Conservation (phyloP, 2,329 filamentous ascomycete species). For the Aspergillus transmontanensis region DNA sequence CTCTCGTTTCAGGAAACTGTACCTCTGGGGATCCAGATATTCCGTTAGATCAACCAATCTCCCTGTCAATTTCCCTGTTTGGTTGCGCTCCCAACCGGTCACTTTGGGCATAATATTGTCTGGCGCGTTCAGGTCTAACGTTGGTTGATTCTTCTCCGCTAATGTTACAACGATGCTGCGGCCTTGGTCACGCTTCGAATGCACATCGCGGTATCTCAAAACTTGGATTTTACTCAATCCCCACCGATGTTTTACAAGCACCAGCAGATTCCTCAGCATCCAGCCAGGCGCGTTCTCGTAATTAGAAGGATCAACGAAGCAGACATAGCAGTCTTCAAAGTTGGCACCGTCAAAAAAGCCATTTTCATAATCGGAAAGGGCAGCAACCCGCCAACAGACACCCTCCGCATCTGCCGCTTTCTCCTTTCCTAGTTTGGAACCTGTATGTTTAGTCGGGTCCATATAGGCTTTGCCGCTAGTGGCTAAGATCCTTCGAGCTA, state of each 20-base stretch:
- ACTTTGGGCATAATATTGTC: conserved; percentile 71
- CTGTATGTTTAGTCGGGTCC: background rate
- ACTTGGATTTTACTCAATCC: conserved; percentile 76
- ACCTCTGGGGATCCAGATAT: conserved; percentile 85
- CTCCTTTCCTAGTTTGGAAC: background rate
- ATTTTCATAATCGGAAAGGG: conserved; percentile 75
- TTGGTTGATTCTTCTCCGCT: conserved; percentile 34
- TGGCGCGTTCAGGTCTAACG: conserved; percentile 30
- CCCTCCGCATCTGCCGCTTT: background rate
- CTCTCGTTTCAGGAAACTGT: conserved; percentile 6
- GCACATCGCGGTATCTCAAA: conserved; percentile 85
- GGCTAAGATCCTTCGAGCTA: conserved; percentile 73
- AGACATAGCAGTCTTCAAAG: conserved; percentile 76
- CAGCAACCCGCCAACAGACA: conserved; percentile 69
- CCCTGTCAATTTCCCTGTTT: conserved; percentile 73
- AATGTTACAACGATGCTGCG: conserved; percentile 78
- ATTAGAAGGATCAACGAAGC: conserved; percentile 90
- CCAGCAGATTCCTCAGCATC: conserved; percentile 86
- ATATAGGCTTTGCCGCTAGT: background rate
- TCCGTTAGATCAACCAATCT: conserved; percentile 81
- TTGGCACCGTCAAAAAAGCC: conserved; percentile 80
- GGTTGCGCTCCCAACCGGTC: conserved; percentile 91
- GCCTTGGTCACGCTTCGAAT: conserved; percentile 73
- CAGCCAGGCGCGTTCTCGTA: conserved; percentile 86
- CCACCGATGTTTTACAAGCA: conserved; percentile 82